These are phyloP conservation scores for Cubamyces lactineus DNA, from an alignment of 768 basidiomycete genomes.

Conservation along the genomic window DNA sequence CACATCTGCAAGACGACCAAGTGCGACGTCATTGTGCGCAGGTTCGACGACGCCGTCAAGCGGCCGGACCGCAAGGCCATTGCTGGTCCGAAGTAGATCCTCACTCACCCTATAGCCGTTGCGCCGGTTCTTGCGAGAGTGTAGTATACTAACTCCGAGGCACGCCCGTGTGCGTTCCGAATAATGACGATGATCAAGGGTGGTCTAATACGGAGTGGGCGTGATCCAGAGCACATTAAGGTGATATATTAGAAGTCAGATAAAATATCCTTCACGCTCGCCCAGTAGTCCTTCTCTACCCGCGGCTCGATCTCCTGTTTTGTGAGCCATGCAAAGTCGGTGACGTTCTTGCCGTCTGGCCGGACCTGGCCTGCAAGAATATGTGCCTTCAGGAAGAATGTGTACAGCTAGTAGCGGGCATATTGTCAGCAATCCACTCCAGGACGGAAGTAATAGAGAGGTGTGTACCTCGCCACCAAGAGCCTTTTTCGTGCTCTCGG, in stretches of 20 bases:
- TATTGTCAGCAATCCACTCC: background rate
- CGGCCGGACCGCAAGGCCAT: slow-evolving; percentile 57
- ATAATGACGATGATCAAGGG: slow-evolving; percentile 4
- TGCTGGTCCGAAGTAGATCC: slow-evolving; percentile 43
- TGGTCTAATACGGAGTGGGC: slow-evolving; percentile 10
- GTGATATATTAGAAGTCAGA: slow-evolving; percentile 55
- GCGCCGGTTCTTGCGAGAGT: background rate
- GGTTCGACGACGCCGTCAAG: slow-evolving; percentile 91
- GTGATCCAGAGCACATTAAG: slow-evolving; percentile 19
- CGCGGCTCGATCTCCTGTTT: slow-evolving; percentile 83
- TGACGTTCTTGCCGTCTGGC: slow-evolving; percentile 54
- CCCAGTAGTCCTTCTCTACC: slow-evolving; percentile 76
- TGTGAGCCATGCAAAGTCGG: slow-evolving; percentile 92
- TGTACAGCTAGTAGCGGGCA: slow-evolving; percentile 50
- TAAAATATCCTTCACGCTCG: slow-evolving; percentile 75
- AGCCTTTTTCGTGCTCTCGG: slow-evolving; percentile 25
- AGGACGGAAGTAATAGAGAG: background rate
- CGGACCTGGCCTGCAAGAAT: slow-evolving; percentile 86
- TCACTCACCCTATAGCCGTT: background rate
- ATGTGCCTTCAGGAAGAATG: slow-evolving; percentile 95
- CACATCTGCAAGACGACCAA: slow-evolving; percentile 89
- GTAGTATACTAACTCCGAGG: background rate
- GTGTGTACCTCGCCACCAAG: slow-evolving; percentile 23
- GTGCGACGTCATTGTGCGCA: slow-evolving; percentile 85
- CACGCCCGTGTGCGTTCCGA: background rate